These are phyloP conservation scores for Myrmaecium sp. DNA, from an alignment of 2,329 filamentous ascomycete genomes.

Conservation along the genomic window DNA sequence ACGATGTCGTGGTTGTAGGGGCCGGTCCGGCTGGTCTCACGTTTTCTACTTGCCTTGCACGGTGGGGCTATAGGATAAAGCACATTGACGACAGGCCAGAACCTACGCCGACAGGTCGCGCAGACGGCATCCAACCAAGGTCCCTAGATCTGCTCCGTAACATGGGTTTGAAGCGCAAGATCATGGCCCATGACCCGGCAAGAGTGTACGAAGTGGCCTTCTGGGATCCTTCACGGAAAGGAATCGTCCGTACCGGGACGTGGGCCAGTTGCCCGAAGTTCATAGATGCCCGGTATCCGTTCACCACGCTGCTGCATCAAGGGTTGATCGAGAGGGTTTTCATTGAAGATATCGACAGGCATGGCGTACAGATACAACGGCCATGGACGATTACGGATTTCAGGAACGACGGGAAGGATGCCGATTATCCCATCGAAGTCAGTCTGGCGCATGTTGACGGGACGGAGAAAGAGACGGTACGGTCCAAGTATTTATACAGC, in stretches of 20 bases:
- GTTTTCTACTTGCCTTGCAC: constrained; percentile 69
- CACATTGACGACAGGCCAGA: constrained; percentile 83
- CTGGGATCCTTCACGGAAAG: constrained; percentile 41
- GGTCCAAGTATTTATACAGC: constrained; percentile 45
- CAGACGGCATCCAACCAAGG: constrained; percentile 81
- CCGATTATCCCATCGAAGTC: constrained; percentile 67
- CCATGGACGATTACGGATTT: constrained; percentile 47
- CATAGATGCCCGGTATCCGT: constrained; percentile 47
- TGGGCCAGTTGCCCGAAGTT: constrained; percentile 86
- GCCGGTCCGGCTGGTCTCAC: constrained; percentile 80
- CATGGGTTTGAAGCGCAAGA: constrained; percentile 72
- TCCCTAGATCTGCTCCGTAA: constrained; percentile 76
- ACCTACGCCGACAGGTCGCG: constrained; percentile 70
- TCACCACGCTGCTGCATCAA: constrained; percentile 45
- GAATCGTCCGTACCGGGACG: constrained; percentile 43
- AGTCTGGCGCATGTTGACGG: constrained; percentile 62
- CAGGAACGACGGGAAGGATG: constrained; percentile 40
- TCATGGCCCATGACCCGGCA: constrained; percentile 77
- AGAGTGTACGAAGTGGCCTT: constrained; percentile 62
- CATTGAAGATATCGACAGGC: constrained; percentile 42
- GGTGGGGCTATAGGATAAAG: constrained; percentile 92
- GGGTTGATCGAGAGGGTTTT: constrained; percentile 46
- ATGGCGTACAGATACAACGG: constrained; percentile 37
- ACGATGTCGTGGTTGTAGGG: constrained; percentile 67
- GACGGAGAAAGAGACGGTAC: constrained; percentile 45